These are phyloP conservation scores for Nissolia schottii DNA, from an alignment of 306 rosid genomes.

Conservation along the genomic window DNA sequence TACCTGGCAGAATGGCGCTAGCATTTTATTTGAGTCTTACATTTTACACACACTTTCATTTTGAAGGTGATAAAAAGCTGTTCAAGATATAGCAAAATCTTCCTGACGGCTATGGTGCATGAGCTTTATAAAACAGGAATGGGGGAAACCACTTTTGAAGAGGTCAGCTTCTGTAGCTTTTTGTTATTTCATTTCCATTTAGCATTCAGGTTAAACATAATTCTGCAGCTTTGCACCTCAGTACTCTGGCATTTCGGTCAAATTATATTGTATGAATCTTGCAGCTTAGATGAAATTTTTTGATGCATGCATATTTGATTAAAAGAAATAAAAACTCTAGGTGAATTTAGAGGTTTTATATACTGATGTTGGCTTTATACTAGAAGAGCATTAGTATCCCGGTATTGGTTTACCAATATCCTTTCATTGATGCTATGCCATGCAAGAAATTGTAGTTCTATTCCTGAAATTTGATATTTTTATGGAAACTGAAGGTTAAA, in stretches of 20 bases:
- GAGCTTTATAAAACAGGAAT: conserved; percentile 89
- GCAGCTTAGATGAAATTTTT: neutral
- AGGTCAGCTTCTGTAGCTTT: conserved; percentile 54
- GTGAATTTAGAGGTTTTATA: neutral
- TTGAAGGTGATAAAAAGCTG: conserved; percentile 82
- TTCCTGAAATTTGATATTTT: neutral
- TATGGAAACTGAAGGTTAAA: neutral
- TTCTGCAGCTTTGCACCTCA: conserved; percentile 11
- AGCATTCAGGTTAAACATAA: neutral
- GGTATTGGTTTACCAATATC: neutral
- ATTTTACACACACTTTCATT: conserved; percentile 4
- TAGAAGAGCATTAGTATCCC: neutral
- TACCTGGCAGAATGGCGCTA: conserved; percentile 1
- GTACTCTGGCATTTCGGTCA: neutral
- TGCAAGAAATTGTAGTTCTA: neutral
- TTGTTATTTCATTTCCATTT: neutral
- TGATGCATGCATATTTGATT: neutral
- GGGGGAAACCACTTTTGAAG: conserved; percentile 92
- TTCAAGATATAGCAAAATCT: conserved; percentile 69
- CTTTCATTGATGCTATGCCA: neutral
- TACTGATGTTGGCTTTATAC: neutral
- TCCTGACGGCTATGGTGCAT: conserved; percentile 87
- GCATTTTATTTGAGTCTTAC: conserved; percentile 5
- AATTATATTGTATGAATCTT: neutral
- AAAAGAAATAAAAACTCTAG: neutral